These are phyloP conservation scores for Hypoxylon sp. DNA, from an alignment of 2,329 filamentous ascomycete genomes.

Conservation along the genomic window DNA sequence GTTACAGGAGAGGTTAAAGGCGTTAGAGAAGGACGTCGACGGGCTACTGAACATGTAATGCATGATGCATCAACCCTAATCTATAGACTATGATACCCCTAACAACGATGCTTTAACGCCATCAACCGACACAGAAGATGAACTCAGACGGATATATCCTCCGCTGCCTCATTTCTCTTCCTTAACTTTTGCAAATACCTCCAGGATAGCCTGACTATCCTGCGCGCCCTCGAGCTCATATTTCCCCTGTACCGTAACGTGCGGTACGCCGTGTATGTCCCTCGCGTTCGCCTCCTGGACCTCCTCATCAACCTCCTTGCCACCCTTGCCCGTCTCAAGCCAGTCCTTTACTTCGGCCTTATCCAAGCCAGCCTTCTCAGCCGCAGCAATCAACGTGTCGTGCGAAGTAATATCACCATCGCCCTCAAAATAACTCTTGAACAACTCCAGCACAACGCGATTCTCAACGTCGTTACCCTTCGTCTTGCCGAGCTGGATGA, in stretches of 20 bases:
- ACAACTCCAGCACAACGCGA: constrained; percentile 69
- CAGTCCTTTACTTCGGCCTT: constrained; percentile 60
- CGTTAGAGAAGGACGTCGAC: constrained; percentile 69
- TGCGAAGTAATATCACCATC: constrained; percentile 69
- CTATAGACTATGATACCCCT: constrained; percentile 35
- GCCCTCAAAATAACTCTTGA: constrained; percentile 70
- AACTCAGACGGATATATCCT: not conserved
- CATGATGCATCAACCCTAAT: constrained; percentile 2
- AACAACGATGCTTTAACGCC: constrained; percentile 29
- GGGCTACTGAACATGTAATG: constrained; percentile 66
- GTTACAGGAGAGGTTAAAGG: constrained; percentile 64
- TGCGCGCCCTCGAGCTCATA: constrained; percentile 75
- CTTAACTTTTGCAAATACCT: constrained; percentile 69
- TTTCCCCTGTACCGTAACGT: constrained; percentile 74
- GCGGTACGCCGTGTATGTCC: constrained; percentile 71
- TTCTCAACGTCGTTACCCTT: constrained; percentile 65
- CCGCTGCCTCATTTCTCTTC: constrained; percentile 29
- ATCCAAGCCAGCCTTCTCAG: constrained; percentile 63
- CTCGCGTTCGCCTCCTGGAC: constrained; percentile 62
- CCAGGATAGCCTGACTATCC: constrained; percentile 71
- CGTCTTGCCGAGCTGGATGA: constrained; percentile 77
- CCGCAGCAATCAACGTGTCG: constrained; percentile 61
- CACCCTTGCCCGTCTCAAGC: constrained; percentile 53
- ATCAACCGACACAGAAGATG: not conserved
- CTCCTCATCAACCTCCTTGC: constrained; percentile 64